Conservation (phyloP, 306 rosid species). For the Rosa multiflora region DNA sequence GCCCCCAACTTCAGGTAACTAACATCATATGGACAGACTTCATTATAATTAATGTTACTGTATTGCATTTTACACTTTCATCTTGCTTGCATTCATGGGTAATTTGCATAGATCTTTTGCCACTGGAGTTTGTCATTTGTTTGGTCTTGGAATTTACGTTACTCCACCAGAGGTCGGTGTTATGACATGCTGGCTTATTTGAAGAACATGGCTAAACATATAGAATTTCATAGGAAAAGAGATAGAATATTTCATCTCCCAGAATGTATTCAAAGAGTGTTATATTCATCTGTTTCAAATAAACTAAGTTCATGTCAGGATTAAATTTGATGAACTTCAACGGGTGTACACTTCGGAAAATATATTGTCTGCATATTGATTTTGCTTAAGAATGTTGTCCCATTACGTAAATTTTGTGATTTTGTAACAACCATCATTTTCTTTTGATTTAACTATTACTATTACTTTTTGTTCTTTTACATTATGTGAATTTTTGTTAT, state of each 20-base stretch:
- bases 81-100: constrained; percentile 6
- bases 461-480: not conserved
- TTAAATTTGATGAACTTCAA: not conserved
- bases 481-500: constrained; percentile 19
- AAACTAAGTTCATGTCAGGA: not conserved
- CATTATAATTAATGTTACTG: not conserved
- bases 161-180: not conserved
- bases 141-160: not conserved
- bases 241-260: not conserved
- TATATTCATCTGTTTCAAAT: not conserved
- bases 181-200: not conserved
- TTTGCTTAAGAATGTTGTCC: not conserved
- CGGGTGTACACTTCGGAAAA: not conserved
- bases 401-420: not conserved
- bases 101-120: constrained; percentile 2
- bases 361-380: not conserved
- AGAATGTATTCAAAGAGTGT: not conserved
- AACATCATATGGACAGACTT: constrained; percentile 5
- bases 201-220: not conserved
- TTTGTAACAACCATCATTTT: not conserved
- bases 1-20: constrained; percentile 93
- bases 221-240: not conserved
- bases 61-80: not conserved
- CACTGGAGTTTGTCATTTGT: not conserved
- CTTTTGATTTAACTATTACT: not conserved